Conservation (phyloP, 257 asterid species). For the Penstemon barbatus region DNA sequence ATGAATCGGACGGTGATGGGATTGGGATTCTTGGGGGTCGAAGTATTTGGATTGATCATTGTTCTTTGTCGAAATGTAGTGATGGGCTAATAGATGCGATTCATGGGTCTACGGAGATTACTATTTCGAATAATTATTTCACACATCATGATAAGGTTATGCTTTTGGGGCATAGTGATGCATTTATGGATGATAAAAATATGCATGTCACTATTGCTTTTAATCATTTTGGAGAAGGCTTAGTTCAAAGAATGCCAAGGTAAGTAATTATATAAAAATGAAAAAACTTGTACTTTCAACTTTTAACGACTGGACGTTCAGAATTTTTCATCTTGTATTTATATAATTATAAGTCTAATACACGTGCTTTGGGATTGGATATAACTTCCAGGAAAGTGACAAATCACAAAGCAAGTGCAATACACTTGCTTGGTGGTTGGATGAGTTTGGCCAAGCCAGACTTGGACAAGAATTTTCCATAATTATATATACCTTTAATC, state of each 20-base stretch:
- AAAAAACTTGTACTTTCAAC: not conserved
- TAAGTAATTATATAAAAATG: not conserved
- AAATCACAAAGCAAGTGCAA: no score
- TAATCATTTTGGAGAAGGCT: slow-evolving; percentile 86
- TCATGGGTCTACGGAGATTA: slow-evolving; percentile 75
- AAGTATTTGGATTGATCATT: slow-evolving; percentile 74
- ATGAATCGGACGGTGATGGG: slow-evolving; percentile 70
- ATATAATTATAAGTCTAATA: no score
- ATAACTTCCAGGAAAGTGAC: no score
- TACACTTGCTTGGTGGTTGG: no score
- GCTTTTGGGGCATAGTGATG: slow-evolving; percentile 76
- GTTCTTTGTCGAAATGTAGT: slow-evolving; percentile 66
- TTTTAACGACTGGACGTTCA: not conserved
- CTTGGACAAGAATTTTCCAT: no score
- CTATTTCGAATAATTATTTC: slow-evolving; percentile 69
- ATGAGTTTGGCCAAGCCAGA: no score
- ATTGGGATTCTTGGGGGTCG: slow-evolving; percentile 51
- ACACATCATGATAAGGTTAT: slow-evolving; percentile 86
- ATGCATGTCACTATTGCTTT: slow-evolving; percentile 86
- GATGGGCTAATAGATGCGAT: slow-evolving; percentile 81
- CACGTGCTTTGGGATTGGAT: no score
- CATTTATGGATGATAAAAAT: slow-evolving; percentile 44
- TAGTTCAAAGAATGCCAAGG: slow-evolving; percentile 95
- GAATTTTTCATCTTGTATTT: not conserved
- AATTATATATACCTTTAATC: not conserved